Base-by-base conservation (phyloP, 371 early-diverging fungal genomes). In the Sporodiniella umbellata region DNA sequence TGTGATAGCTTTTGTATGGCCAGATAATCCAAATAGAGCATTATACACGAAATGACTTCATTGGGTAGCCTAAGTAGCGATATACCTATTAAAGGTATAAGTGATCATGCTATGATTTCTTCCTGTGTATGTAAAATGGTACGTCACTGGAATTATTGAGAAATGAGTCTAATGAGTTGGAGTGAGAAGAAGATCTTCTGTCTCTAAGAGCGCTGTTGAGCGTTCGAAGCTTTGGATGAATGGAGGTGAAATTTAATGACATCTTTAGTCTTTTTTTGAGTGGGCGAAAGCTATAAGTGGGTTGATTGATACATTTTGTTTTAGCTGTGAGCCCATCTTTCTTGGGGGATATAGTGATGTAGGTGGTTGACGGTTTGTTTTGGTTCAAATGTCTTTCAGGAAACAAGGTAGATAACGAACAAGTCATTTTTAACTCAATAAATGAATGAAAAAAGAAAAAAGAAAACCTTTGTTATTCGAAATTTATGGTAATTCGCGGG, bases 291-390 rank as follows among this genome's bases (percentile, higher is more conserved):
- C 50, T 14, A 8, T 51, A 42, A 17, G 35, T 43, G 26, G 47
- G 48, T 7, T 55, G 58, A 23, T 58, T 63, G 0, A 63, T 12
- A 14, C 64, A 51, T 26, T 58, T 58, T 7, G 46, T 54, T 33
- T 51, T 63, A 4, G 64, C 58, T 6, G 62, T 61, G 3, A 21
- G 42, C 5, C 64, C 64, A 42, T 63, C 55, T 35, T 63, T 63
- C 45, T 35, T 42, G 10, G 54, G 64, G 23, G 48, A 58, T 30
- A 63, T 58, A 4, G 52, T 51, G 8, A 58, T 58, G 17, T 63
- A 63, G 8, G 52, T 54, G 1, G 64, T 40, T 8, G 40, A n/a
- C 10, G 21, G 21, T 5, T 21, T 14, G 18, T 33, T 22, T 8
- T 33, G 17, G 11, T 33, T 42, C 12, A 10, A 15, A 21, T n/a